phyloP scores from a whole-genome alignment of 2,329 filamentous ascomycete genomes.

The Myriosclerotinia curreyana region DNA sequence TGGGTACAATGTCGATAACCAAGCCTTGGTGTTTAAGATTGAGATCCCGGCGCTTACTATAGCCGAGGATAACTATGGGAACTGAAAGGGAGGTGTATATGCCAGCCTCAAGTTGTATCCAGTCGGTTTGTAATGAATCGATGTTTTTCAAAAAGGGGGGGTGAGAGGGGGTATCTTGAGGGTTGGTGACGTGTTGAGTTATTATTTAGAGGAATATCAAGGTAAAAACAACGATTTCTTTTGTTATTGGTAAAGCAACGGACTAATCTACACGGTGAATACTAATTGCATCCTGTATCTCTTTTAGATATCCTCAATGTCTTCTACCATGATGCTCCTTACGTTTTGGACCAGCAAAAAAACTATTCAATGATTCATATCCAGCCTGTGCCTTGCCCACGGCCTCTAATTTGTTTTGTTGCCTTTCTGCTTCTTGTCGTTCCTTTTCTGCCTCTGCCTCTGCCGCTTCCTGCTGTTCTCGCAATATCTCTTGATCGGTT shows the following conservation, averaged over 20 bases:
- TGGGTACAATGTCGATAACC: slow-evolving; percentile 56
- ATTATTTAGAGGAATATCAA: neutral
- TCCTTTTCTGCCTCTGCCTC: too few species aligned
- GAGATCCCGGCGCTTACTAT: slow-evolving; percentile 24
- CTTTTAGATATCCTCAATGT: neutral
- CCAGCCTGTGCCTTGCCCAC: too few species aligned
- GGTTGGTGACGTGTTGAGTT: neutral
- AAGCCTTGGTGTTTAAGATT: slow-evolving; percentile 54
- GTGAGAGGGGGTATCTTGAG: neutral
- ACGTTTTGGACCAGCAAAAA: too few species aligned
- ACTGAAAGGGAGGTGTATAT: neutral
- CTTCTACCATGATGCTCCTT: neutral
- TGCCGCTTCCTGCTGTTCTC: too few species aligned
- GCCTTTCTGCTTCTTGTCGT: too few species aligned
- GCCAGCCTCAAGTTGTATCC: neutral
- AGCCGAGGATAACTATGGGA: neutral
- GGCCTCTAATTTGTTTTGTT: too few species aligned
- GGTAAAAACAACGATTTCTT: neutral
- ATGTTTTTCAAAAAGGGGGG: neutral
- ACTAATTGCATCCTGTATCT: neutral
- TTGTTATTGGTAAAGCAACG: neutral
- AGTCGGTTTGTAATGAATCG: neutral
- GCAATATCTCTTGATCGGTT: too few species aligned
- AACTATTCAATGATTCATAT: too few species aligned
- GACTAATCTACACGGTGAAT: neutral